phyloP scores from a whole-genome alignment of 2,329 filamentous ascomycete species.

The Zymoseptoria tritici region DNA sequence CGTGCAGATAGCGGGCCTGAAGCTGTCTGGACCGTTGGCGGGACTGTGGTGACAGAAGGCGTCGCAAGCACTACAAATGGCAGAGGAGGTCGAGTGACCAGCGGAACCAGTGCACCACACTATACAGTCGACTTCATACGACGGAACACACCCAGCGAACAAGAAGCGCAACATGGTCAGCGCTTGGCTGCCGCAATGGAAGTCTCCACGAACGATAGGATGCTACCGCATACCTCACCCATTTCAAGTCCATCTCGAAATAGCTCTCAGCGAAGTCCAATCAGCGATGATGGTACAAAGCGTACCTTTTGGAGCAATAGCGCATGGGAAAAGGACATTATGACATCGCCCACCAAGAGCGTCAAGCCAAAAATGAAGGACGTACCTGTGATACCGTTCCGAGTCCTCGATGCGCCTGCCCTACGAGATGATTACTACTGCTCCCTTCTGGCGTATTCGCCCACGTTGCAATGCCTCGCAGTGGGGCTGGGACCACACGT shows the following conservation, averaged over 20 bases:
- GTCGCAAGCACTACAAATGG: conserved; percentile 48
- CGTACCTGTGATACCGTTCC: conserved; percentile 27
- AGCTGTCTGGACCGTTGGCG: conserved; percentile 70
- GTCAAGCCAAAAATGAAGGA: conserved; percentile 17
- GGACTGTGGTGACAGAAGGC: conserved; percentile 39
- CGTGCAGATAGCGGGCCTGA: conserved; percentile 50
- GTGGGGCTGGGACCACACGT: conserved; percentile 73
- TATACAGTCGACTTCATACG: conserved; percentile 52
- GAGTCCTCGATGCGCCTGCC: conserved; percentile 75
- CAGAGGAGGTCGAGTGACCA: conserved; percentile 56
- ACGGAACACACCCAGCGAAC: conserved; percentile 21
- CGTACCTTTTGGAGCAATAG: conserved; percentile 17
- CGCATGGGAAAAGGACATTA: conserved; percentile 15
- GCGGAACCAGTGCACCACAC: conserved; percentile 63
- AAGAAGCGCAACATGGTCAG: conserved; percentile 53
- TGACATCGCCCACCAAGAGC: conserved; percentile 6
- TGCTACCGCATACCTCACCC: conserved; percentile 48
- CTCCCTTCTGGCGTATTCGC: conserved; percentile 78
- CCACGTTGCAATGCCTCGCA: conserved; percentile 65
- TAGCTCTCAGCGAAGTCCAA: conserved; percentile 2
- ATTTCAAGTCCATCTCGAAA: conserved; percentile 6
- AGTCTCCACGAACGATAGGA: conserved; percentile 61
- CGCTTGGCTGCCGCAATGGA: conserved; percentile 73
- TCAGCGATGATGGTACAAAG: conserved; percentile 3
- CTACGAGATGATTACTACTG: conserved; percentile 96